Base-by-base conservation (phyloP, 345 rosid species). In the Erysimum cheiranthoides region DNA sequence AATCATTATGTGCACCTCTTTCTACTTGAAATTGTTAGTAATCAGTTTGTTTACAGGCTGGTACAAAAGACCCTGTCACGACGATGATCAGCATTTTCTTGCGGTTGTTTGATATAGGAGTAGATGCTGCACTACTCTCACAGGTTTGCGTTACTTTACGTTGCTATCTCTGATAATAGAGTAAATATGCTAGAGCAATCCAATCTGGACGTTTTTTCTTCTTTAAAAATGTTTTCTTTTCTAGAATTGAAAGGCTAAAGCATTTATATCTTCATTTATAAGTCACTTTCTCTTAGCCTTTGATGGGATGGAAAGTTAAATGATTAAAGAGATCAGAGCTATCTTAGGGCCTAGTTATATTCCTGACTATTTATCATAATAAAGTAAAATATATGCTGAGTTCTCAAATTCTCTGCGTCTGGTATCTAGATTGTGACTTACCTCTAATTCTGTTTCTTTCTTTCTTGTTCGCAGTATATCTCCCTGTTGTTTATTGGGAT, bases 31-130 rank as follows among this genome's bases (percentile, higher is more conserved):
- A 35, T 10, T 66, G 53, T 4, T 61, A 21, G 62, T 49, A 51
- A 60, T 79, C 58, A 78, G 47, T 46, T 80, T 82, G 70, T 81
- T 78, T 74, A 39, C 96, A 94, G 97, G 93, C 97, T 60, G 97
- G 97, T 52, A 90, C 97, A 6, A 92, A 92, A 68, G 98, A 94
- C 80, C 97, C 97, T 75, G 97, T 92, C 70, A 94, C 97, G 30
- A 89, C 63, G 90, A 89, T 92, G 58, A 88, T 89, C 73, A 94
- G 89, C 85, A 89, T 94, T 81, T 88, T 90, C 78, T 87, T 94
- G 83, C 95, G 82, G 80, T 90, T 83, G 53, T 94, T 94, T 82
- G 98, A 94, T 80, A 94, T 90, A 68, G 98, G 98, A 78, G 91
- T 92, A 36, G 77, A 94, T 86, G 98, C 90, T 35, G 73, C 95